Conservation (phyloP, 306 rosid genomes). For the Vicia villosa region DNA sequence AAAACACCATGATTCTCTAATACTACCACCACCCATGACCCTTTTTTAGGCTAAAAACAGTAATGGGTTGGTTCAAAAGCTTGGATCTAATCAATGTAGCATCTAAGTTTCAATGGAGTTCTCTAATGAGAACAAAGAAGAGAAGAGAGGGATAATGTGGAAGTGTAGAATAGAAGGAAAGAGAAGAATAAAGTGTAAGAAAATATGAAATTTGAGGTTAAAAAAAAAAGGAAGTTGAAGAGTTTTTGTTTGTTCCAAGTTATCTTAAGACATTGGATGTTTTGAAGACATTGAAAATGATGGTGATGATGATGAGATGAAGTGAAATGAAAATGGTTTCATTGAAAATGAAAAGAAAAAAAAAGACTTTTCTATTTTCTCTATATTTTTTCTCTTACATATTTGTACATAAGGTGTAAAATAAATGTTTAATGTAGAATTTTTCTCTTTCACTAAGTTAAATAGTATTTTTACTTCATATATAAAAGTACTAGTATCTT, state of each 20-base stretch:
- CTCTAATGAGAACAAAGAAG: background rate
- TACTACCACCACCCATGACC: slow-evolving; percentile 68
- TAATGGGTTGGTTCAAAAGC: slow-evolving; percentile 33
- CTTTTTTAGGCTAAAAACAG: slow-evolving; percentile 2
- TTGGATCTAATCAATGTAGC: slow-evolving; percentile 43
- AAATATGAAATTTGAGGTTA: too few relatives aligned
- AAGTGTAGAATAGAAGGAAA: background rate
- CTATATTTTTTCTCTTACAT: too few relatives aligned
- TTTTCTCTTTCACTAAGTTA: too few relatives aligned
- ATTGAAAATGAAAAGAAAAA: too few relatives aligned
- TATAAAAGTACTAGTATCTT: too few relatives aligned
- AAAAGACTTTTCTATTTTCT: too few relatives aligned
- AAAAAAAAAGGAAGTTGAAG: background rate
- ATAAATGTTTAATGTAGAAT: too few relatives aligned
- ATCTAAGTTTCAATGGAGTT: slow-evolving; percentile 13
- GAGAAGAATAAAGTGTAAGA: background rate
- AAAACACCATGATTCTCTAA: slow-evolving; percentile 92
- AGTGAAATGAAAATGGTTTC: too few relatives aligned
- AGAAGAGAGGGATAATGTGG: background rate
- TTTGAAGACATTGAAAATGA: background rate
- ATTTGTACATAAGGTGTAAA: too few relatives aligned
- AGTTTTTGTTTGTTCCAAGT: background rate
- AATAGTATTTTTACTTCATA: too few relatives aligned
- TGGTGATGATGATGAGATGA: too few relatives aligned
- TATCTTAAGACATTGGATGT: background rate